These are phyloP conservation scores for Periglandula ipomoeae DNA, from an alignment of 2,329 filamentous ascomycete genomes.

Conservation along the genomic window DNA sequence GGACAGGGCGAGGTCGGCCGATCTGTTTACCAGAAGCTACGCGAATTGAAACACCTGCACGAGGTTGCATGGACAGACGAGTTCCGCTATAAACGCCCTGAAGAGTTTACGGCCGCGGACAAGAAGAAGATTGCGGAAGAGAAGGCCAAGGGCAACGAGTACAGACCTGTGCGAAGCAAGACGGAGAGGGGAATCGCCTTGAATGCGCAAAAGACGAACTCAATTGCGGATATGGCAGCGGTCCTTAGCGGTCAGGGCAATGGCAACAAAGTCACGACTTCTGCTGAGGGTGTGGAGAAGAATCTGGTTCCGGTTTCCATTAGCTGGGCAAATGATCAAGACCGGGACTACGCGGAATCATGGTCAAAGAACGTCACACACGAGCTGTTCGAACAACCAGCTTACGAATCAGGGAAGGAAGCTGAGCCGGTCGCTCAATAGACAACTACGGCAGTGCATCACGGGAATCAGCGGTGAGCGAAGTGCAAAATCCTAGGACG, in stretches of 20 bases:
- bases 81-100: constrained; percentile 30
- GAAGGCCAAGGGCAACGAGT: constrained; percentile 21
- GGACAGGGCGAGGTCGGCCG: constrained; percentile 45
- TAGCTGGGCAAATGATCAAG: constrained; percentile 41
- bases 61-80: constrained; percentile 50
- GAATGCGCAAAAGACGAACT: constrained; percentile 52
- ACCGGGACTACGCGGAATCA: constrained; percentile 34
- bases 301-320: constrained; percentile 34
- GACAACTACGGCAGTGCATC: background rate
- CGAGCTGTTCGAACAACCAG: constrained; percentile 25
- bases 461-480: background rate
- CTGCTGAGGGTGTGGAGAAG: constrained; percentile 13
- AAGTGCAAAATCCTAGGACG: background rate
- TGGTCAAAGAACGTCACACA: constrained; percentile 50
- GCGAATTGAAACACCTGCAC: constrained; percentile 54
- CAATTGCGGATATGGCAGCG: constrained; percentile 54
- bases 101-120: constrained; percentile 24
- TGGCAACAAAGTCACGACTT: constrained; percentile 37
- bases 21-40: constrained; percentile 52
- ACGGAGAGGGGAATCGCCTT: constrained; percentile 41
- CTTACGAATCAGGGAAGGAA: constrained; percentile 1
- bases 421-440: constrained; percentile 4
- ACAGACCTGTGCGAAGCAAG: constrained; percentile 25
- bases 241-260: constrained; percentile 43
- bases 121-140: constrained; percentile 23